Evolutionary conservation across 768 basidiomycete species (phyloP), one percentile per base, ranked within the genome.

Genomic region (Phylloporus scabripes): DNA sequence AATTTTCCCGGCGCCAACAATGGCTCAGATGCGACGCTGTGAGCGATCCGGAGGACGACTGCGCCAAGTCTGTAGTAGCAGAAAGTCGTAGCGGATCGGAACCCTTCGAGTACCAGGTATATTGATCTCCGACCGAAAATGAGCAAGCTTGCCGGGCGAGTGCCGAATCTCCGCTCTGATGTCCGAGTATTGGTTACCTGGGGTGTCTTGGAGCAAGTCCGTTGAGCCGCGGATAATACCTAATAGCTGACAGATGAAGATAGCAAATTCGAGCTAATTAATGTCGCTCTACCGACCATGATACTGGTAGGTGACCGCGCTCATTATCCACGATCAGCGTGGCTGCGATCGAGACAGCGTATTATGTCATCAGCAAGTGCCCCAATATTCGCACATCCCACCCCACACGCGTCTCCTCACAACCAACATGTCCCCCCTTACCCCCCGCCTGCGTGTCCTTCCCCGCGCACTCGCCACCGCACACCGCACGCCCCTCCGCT

Each of bases 401-500:
- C 49, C 50, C 45, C 50, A 45, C 43, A 42, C 45, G 26, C 39
- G 29, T 49, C 36, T 55, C 51, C 21, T 48, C 26, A 32, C 64
- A 9, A 64, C 61, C 53, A 52, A 11, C 53, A 65, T 65, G 63
- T 58, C 43, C 47, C 7, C 52, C 21, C 21, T 52, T 6, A 36
- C 43, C 7, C 26, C 46, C 14, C 10, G 18, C 40, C 31, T 34
- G 11, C 53, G 54, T 34, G 15, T 43, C 49, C 37, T 57, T 36
- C 40, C 38, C 18, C 51, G 50, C 17, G 14, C 47, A 2, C 42
- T 34, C n/a, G 28, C 28, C 9, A 11, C 28, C 2, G 2, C 28
- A 29, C 28, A 2, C 28, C 31, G 18, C 39, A 29, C 24, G 4
- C n/a, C 39, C 20, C 15, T 32, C 23, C 82, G 85, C 52, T 58